Evolutionary conservation across 805 yeast genomes (phyloP), one percentile per base, ranked within the genome.

Genomic region (Clavispora santaluciae): DNA sequence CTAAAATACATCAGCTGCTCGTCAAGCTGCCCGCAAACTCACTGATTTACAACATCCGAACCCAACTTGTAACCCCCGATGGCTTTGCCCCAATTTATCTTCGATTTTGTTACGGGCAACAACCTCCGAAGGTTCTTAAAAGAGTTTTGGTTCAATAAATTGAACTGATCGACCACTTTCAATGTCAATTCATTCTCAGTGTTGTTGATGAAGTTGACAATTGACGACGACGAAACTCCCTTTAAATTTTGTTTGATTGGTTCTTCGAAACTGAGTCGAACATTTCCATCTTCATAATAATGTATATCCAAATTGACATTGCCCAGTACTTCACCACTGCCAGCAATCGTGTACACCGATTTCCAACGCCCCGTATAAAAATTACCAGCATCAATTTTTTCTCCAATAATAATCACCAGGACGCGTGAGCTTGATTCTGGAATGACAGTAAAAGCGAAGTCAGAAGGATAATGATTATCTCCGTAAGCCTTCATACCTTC

Each of bases 251-350:
- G 36, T 17, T 60, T 64, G 1, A 75, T 50, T 4, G 54, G 51
- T 43, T 69, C 70, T 8, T 61, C 60, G 31, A 59, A 66, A 45
- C 76, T 79, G 54, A 93, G 75, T 39, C 91, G 75, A 15, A 91
- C 98, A 56, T 91, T 91, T 22, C 99, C 99, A 52, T 91, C 98
- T 64, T 91, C 99, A 59, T 77, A 93, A 61, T 90, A 93, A 62
- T 91, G 99, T 30, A 90, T 83, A 49, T 86, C 90, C 23, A 89
- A 73, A 16, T 60, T 61, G 25, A 87, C 72, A 6, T 59, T 57
- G 4, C 95, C 96, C 3, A 49, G 50, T 12, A 85, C 46, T 6
- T 58, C 40, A 1, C 57, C 58, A 22, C 38, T 20, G 2, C 52
- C 45, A 0, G 59, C 55, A 42, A 75, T 66, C 6, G 64, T 56